phyloP scores from a whole-genome alignment of 2,329 filamentous ascomycete species.

The Coniochaeta sp. region DNA sequence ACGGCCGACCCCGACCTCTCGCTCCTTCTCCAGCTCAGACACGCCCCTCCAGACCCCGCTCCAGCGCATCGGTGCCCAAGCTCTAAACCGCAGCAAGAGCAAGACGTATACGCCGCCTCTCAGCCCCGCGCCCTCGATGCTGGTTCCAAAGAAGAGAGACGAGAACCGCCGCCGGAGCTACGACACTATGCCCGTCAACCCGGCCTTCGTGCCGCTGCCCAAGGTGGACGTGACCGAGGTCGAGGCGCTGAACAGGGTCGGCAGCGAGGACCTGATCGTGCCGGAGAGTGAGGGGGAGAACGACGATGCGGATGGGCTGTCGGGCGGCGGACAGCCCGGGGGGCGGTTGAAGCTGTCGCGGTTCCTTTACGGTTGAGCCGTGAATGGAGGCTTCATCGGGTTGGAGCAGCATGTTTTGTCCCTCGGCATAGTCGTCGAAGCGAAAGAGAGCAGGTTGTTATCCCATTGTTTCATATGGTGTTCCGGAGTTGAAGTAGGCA shows the following conservation, averaged over 20 bases:
- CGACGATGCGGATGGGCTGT: slow-evolving; percentile 25
- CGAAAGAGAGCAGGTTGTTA: background rate
- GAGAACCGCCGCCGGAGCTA: slow-evolving; percentile 1
- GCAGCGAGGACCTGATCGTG: slow-evolving; percentile 51
- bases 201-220: slow-evolving; percentile 47
- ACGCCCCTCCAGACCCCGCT: slow-evolving; percentile 35
- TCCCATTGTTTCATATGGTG: background rate
- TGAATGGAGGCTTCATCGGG: background rate
- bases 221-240: slow-evolving; percentile 46
- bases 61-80: slow-evolving; percentile 43
- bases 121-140: slow-evolving; percentile 9
- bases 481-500: background rate
- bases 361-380: background rate
- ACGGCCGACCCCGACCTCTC: background rate
- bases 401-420: background rate
- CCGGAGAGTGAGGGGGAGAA: slow-evolving; percentile 44
- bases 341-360: background rate
- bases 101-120: slow-evolving; percentile 18
- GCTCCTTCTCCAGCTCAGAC: background rate
- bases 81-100: slow-evolving; percentile 25
- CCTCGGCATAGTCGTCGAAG: background rate
- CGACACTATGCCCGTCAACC: slow-evolving; percentile 34
- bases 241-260: slow-evolving; percentile 39
- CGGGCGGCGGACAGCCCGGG: background rate
- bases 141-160: slow-evolving; percentile 12